Percentiles rank a stretch among this genome's conserved stretches.
Evolutionary conservation across 2,329 filamentous ascomycete genomes (phyloP).

Genomic region (Trichoderma cornu-damae): DNA sequence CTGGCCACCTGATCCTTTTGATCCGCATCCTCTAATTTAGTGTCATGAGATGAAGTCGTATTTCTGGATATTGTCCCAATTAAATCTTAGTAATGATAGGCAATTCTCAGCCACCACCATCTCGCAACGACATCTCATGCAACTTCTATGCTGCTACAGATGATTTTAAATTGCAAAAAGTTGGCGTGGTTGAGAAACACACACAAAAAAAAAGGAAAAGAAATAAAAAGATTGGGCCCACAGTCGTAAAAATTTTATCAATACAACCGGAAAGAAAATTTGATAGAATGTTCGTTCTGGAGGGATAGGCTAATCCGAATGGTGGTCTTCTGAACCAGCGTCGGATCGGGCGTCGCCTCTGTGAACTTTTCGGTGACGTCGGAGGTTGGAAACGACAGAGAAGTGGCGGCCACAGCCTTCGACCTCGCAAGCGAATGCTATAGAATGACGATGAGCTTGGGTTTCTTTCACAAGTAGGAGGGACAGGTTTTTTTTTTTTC

Average conservation of each 20-base stretch:
- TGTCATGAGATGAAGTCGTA: conserved; percentile 19
- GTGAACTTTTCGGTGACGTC: conserved; percentile 94
- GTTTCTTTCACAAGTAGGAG: background rate
- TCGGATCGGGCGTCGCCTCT: conserved; percentile 61
- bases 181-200: background rate
- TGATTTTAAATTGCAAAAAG: background rate
- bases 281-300: background rate
- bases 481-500: too few species aligned
- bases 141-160: conserved; percentile 18
- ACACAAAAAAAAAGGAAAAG: too few species aligned
- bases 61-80: conserved; percentile 11
- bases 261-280: conserved; percentile 8
- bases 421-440: conserved; percentile 90
- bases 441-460: background rate
- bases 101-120: background rate
- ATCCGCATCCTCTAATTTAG: conserved; percentile 20
- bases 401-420: conserved; percentile 94
- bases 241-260: conserved; percentile 7
- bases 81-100: conserved; percentile 14
- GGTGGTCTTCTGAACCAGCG: conserved; percentile 58
- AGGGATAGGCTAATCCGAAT: conserved; percentile 47
- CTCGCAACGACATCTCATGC: conserved; percentile 11
- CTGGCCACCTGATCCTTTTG: conserved; percentile 20
- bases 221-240: background rate
- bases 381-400: conserved; percentile 92